Percentiles rank a stretch among this genome's conserved stretches.
These are phyloP conservation scores for Lipomyces mesembrius DNA, from an alignment of 805 yeast genomes.

Conservation along the genomic window DNA sequence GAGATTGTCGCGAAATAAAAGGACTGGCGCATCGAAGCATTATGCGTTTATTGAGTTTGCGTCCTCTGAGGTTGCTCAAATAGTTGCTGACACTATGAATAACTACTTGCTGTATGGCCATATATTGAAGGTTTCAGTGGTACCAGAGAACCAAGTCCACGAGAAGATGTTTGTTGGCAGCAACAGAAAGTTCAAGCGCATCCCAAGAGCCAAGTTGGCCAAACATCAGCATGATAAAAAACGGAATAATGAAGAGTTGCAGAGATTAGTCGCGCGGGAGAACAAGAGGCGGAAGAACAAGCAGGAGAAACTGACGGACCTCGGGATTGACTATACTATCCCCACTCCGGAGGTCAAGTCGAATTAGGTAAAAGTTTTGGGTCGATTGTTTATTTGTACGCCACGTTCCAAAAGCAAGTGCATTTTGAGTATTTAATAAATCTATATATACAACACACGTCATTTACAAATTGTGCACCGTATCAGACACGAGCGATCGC, in stretches of 20 bases:
- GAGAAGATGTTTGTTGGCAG: conserved; percentile 62
- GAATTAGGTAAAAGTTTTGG: not conserved
- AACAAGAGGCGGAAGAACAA: conserved; percentile 52
- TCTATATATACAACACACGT: not conserved
- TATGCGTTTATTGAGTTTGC: conserved; percentile 88
- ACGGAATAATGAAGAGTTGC: conserved; percentile 63
- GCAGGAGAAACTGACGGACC: conserved; percentile 55
- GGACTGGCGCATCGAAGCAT: conserved; percentile 88
- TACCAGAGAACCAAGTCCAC: conserved; percentile 48
- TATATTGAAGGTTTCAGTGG: conserved; percentile 72
- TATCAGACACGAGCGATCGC: not conserved
- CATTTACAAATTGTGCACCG: not conserved
- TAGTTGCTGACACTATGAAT: conserved; percentile 95
- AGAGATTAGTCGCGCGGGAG: conserved; percentile 55
- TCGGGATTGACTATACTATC: conserved; percentile 60
- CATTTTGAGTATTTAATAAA: not conserved
- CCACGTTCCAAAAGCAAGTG: not conserved
- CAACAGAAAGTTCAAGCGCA: conserved; percentile 57
- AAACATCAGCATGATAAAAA: conserved; percentile 60
- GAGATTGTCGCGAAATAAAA: conserved; percentile 84
- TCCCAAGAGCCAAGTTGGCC: conserved; percentile 64
- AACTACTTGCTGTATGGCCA: conserved; percentile 90
- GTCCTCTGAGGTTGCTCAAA: conserved; percentile 71
- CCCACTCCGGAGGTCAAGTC: conserved; percentile 22
- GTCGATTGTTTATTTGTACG: not conserved